Evolutionary conservation across 1,284 basidiomycete genomes (phyloP).

Genomic region (Moniliella sp.): DNA sequence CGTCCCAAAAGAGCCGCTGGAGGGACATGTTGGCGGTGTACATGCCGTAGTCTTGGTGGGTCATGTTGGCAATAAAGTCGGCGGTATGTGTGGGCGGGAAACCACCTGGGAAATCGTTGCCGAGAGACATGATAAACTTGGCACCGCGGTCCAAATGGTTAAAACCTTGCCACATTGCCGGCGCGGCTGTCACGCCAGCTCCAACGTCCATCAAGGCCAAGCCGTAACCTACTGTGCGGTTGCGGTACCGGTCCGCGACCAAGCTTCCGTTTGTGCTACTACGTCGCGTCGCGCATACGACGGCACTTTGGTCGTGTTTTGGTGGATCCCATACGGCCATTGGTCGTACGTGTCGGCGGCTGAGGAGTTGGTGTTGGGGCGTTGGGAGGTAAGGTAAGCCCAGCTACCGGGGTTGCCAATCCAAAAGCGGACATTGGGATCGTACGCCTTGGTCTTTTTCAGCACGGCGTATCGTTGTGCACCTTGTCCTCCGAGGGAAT

Average conservation of each 20-base stretch:
- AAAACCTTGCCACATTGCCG: conserved; percentile 12
- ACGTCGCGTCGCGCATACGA: conserved; percentile 14
- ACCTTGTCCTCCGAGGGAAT: conserved; percentile 25
- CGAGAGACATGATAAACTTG: conserved; percentile 10
- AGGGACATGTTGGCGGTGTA: conserved; percentile 15
- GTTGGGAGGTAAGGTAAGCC: conserved; percentile 9
- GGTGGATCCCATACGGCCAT: conserved; percentile 16
- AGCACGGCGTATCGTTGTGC: conserved; percentile 15
- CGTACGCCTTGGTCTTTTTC: conserved; percentile 7
- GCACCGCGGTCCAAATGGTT: conserved; percentile 19
- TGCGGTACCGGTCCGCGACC: conserved; percentile 8
- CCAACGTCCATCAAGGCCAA: conserved; percentile 24
- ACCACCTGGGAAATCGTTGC: conserved; percentile 3
- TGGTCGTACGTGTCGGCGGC: conserved; percentile 6
- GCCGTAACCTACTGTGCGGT: conserved; percentile 17
- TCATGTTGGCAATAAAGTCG: conserved; percentile 16
- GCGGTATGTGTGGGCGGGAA: conserved; percentile 14
- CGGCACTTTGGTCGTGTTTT: conserved; percentile 7
- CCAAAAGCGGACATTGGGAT: conserved; percentile 10
- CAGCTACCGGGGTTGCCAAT: conserved; percentile 22
- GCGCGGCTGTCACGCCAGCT: conserved; percentile 16
- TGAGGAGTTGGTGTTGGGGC: conserved; percentile 6
- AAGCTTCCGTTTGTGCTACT: conserved; percentile 4
- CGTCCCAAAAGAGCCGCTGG: conserved; percentile 10
- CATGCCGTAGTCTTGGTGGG: conserved; percentile 27